Evolutionary conservation across 345 rosid species (phyloP).

Genomic region (Melastoma malabathricum): DNA sequence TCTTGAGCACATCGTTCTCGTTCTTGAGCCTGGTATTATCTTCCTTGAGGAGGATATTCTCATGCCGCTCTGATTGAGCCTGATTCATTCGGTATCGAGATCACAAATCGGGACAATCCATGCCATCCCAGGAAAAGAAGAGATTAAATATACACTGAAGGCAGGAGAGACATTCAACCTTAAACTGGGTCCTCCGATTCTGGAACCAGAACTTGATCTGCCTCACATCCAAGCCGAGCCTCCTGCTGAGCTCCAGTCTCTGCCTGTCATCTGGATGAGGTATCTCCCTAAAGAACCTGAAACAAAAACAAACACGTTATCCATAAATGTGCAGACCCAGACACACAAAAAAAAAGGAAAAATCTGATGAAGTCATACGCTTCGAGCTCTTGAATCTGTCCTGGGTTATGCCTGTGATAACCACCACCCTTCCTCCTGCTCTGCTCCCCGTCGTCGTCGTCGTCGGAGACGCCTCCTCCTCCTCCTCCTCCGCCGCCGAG

Average conservation of each 20-base stretch:
- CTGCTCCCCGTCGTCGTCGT: constrained; percentile 22
- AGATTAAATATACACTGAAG: neutral
- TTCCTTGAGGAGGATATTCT: constrained; percentile 42
- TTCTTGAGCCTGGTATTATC: constrained; percentile 58
- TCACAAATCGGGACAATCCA: neutral
- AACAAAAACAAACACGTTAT: neutral
- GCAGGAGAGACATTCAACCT: constrained; percentile 25
- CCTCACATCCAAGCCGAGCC: constrained; percentile 36
- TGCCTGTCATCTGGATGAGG: constrained; percentile 73
- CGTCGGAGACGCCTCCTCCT: constrained; percentile 39
- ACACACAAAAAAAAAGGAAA: neutral
- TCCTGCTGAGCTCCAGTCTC: constrained; percentile 39
- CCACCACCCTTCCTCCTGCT: constrained; percentile 28
- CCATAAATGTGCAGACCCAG: neutral
- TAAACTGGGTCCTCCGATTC: constrained; percentile 65
- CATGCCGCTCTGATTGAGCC: constrained; percentile 71
- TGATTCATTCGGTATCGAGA: constrained; percentile 11
- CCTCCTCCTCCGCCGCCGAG: too few species aligned
- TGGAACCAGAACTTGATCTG: constrained; percentile 87
- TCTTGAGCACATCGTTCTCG: constrained; percentile 43
- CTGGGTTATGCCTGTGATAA: constrained; percentile 63
- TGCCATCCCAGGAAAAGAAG: too few species aligned
- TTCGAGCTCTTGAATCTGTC: constrained; percentile 76
- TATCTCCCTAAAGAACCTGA: constrained; percentile 43
- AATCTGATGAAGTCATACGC: constrained; percentile 17